Conservation (phyloP, 345 rosid genomes). For the Gossypium bickii region DNA sequence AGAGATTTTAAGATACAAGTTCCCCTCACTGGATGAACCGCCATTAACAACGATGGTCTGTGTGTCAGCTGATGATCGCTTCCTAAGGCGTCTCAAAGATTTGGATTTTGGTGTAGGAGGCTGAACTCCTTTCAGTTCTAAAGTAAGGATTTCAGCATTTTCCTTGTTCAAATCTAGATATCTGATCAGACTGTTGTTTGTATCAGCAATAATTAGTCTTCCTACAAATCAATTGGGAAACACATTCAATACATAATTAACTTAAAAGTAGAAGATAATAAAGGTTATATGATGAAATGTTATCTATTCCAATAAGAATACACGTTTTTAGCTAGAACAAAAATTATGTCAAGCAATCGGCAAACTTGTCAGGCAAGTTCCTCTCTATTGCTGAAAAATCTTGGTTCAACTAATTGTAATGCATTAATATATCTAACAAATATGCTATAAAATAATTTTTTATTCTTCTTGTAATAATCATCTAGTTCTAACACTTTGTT, state of each 20-base stretch:
- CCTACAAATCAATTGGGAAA: conserved; percentile 42
- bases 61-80: conserved; percentile 63
- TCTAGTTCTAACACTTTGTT: background rate
- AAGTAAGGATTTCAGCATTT: conserved; percentile 53
- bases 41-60: conserved; percentile 51
- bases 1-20: conserved; percentile 57
- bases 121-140: conserved; percentile 82
- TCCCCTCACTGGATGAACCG: conserved; percentile 58
- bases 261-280: background rate
- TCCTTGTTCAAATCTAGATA: conserved; percentile 56
- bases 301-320: background rate
- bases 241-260: background rate
- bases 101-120: conserved; percentile 59
- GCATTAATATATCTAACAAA: background rate
- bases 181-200: conserved; percentile 76
- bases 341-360: background rate
- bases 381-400: background rate
- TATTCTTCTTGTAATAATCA: conserved; percentile 3
- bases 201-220: conserved; percentile 75
- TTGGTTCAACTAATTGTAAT: background rate
- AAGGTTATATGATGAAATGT: background rate
- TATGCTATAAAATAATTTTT: background rate
- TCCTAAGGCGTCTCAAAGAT: conserved; percentile 67
- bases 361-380: background rate
- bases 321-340: background rate